Percentiles rank a stretch among this genome's conserved stretches.
These are phyloP conservation scores for Cladosporium colombiae DNA, from an alignment of 2,329 filamentous ascomycete genomes.

Conservation along the genomic window DNA sequence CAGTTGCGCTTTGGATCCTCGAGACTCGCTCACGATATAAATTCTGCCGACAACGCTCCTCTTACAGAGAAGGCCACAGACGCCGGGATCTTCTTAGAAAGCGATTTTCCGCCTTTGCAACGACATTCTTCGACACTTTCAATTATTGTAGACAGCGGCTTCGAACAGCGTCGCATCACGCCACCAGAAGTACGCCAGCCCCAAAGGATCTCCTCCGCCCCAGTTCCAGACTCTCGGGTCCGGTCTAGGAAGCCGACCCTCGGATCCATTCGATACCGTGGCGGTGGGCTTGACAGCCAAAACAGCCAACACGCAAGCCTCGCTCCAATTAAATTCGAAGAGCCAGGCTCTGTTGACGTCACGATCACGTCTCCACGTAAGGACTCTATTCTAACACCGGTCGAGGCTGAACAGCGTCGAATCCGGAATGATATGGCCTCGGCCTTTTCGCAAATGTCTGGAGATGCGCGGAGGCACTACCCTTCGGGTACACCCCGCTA, in stretches of 20 bases:
- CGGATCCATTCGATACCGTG: neutral
- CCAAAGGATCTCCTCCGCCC: neutral
- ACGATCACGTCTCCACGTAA: neutral
- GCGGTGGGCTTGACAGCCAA: neutral
- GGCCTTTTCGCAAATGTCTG: conserved; percentile 29
- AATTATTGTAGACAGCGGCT: neutral
- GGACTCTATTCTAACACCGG: neutral
- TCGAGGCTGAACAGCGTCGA: neutral
- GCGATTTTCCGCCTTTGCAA: conserved; percentile 14
- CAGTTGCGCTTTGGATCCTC: conserved; percentile 14
- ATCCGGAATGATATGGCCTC: conserved; percentile 37
- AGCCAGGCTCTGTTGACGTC: neutral
- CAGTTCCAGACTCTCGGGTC: neutral
- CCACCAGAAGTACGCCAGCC: neutral
- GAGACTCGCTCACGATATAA: neutral
- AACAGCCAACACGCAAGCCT: neutral
- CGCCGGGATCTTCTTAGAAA: neutral
- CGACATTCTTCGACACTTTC: neutral
- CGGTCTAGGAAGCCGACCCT: conserved; percentile 7
- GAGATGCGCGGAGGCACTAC: conserved; percentile 32
- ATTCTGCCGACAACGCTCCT: neutral
- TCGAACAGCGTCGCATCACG: conserved; percentile 7
- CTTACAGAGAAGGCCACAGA: neutral
- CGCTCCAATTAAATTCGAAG: no score
- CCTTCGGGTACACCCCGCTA: conserved; percentile 27